phyloP scores from a whole-genome alignment of 139 green algal genomes.

The Astrephomene gubernaculifera region DNA sequence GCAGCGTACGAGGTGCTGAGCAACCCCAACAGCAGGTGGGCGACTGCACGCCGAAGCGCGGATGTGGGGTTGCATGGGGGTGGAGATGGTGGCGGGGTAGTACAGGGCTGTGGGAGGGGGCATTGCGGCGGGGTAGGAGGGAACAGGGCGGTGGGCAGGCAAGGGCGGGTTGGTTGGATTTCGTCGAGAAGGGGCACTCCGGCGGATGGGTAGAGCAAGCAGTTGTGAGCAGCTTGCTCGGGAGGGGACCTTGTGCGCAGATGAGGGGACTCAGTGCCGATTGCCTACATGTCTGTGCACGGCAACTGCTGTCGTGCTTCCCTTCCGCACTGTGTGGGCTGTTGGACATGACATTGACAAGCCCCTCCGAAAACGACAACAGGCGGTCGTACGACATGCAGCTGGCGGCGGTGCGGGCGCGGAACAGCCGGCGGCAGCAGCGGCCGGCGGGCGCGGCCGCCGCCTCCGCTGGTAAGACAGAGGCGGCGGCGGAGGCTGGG shows the following conservation, averaged over 20 bases:
- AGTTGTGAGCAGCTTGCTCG: neutral
- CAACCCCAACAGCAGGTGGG: conserved; percentile 31
- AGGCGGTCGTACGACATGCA: conserved; percentile 35
- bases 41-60: neutral
- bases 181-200: neutral
- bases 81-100: neutral
- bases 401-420: neutral
- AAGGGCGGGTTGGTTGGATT: neutral
- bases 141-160: too few species aligned
- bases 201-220: neutral
- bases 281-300: neutral
- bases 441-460: neutral
- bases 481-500: neutral
- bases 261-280: neutral
- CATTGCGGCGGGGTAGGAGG: too few species aligned
- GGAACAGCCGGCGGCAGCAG: conserved; percentile 1
- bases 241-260: neutral
- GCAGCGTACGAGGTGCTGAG: conserved; percentile 54
- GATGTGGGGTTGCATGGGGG: neutral
- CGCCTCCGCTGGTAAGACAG: neutral
- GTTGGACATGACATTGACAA: neutral
- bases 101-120: neutral
- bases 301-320: neutral
- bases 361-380: neutral
- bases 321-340: neutral